Evolutionary conservation across 257 asterid species (phyloP).

Genomic region (Rubia yunnanensis): DNA sequence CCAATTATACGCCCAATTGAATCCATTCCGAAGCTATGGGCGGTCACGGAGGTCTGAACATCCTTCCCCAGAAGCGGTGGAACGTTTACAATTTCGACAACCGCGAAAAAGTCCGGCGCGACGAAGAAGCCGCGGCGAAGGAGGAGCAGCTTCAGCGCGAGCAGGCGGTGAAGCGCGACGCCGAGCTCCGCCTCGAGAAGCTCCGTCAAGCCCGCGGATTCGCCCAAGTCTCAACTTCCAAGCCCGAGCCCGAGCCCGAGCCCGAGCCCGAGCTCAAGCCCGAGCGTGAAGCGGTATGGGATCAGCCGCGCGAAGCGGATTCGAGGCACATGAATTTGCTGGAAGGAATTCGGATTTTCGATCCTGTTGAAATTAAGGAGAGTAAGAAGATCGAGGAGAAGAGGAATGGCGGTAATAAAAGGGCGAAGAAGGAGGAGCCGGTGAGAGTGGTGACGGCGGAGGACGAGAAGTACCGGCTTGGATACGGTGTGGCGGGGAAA

Average conservation of each 20-base stretch:
- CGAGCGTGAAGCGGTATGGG: background rate
- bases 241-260: slow-evolving; percentile 17
- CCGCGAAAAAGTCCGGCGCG: slow-evolving; percentile 80
- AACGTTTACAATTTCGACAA: slow-evolving; percentile 90
- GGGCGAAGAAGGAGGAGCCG: slow-evolving; percentile 53
- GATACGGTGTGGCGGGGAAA: slow-evolving; percentile 88
- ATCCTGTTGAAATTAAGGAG: slow-evolving; percentile 43
- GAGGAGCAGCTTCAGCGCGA: slow-evolving; percentile 90
- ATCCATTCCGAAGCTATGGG: slow-evolving; percentile 44
- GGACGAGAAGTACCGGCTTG: slow-evolving; percentile 75
- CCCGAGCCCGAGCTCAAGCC: slow-evolving; percentile 9
- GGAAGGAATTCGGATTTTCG: slow-evolving; percentile 78
- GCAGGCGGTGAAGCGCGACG: slow-evolving; percentile 59
- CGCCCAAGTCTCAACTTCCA: slow-evolving; percentile 20
- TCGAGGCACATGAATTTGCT: slow-evolving; percentile 72
- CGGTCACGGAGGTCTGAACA: slow-evolving; percentile 92
- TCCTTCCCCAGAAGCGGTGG: slow-evolving; percentile 97
- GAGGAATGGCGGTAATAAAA: slow-evolving; percentile 32
- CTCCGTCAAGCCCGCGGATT: slow-evolving; percentile 82
- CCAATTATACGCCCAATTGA: too few species aligned
- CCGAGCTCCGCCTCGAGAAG: slow-evolving; percentile 62
- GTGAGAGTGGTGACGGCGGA: slow-evolving; percentile 76
- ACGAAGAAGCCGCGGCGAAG: slow-evolving; percentile 91
- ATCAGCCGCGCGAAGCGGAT: slow-evolving; percentile 19
- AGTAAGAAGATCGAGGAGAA: slow-evolving; percentile 25